These are phyloP conservation scores for Phaeosphaeria sp. DNA, from an alignment of 2,329 filamentous ascomycete species.

Conservation along the genomic window DNA sequence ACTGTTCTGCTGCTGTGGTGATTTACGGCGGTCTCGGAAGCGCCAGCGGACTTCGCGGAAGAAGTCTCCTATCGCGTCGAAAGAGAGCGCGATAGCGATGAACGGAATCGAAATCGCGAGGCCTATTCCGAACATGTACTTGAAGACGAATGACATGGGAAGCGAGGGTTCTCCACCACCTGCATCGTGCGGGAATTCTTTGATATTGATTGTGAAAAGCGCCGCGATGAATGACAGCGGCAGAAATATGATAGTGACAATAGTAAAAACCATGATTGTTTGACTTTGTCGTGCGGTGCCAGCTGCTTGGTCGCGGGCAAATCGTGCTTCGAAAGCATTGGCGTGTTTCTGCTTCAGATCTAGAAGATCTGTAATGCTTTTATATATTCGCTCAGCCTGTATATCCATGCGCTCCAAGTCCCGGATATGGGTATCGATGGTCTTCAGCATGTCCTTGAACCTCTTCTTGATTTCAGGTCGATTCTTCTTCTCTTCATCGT, in stretches of 20 bases:
- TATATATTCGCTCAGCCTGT: slow-evolving; percentile 66
- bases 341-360: slow-evolving; percentile 74
- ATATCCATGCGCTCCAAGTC: slow-evolving; percentile 70
- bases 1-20: not conserved
- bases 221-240: slow-evolving; percentile 63
- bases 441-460: slow-evolving; percentile 63
- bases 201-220: slow-evolving; percentile 62
- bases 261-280: slow-evolving; percentile 66
- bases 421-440: slow-evolving; percentile 63
- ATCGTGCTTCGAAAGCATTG: slow-evolving; percentile 70
- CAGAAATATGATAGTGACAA: slow-evolving; percentile 65
- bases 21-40: slow-evolving; percentile 15
- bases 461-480: slow-evolving; percentile 59
- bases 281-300: slow-evolving; percentile 64
- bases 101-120: slow-evolving; percentile 61
- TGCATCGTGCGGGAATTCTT: slow-evolving; percentile 52
- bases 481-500: slow-evolving; percentile 35
- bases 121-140: slow-evolving; percentile 64
- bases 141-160: slow-evolving; percentile 58
- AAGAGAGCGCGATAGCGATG: slow-evolving; percentile 53
- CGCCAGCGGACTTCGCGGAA: slow-evolving; percentile 34
- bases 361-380: slow-evolving; percentile 66
- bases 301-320: slow-evolving; percentile 65
- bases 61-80: slow-evolving; percentile 50
- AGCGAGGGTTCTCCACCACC: slow-evolving; percentile 45